Conservation (phyloP, 148 eudicot species). For the Pharnaceum exiguum region DNA sequence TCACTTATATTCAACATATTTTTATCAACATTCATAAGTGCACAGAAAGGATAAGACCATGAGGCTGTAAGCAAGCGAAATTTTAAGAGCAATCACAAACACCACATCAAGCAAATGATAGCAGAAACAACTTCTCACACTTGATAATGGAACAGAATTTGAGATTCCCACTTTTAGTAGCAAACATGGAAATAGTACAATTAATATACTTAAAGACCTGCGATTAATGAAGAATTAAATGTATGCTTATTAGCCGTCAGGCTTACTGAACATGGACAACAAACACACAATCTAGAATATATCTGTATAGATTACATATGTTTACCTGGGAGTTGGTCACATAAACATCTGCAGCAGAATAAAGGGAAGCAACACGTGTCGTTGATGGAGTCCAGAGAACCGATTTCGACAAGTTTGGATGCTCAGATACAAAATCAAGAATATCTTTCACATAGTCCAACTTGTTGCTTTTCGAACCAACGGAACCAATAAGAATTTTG, state of each 20-base stretch:
- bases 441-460: slow-evolving; percentile 71
- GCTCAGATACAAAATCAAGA: slow-evolving; percentile 49
- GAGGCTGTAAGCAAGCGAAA: too few relatives aligned
- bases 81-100: neutral
- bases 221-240: too few relatives aligned
- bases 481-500: slow-evolving; percentile 89
- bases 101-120: neutral
- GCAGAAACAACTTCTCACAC: neutral
- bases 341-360: slow-evolving; percentile 96
- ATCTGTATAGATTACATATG: neutral
- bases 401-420: slow-evolving; percentile 59
- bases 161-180: neutral
- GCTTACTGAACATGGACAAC: neutral
- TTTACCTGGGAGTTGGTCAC: slow-evolving; percentile 87
- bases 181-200: neutral
- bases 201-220: neutral
- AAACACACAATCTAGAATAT: neutral
- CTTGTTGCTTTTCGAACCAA: slow-evolving; percentile 96
- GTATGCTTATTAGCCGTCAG: neutral
- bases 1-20: too few relatives aligned
- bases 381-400: slow-evolving; percentile 93
- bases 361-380: slow-evolving; percentile 86
- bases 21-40: too few relatives aligned
- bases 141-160: neutral
- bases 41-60: too few relatives aligned